Base-by-base conservation (phyloP, 495 filamentous ascomycete genomes). In the Neurospora sp. region DNA sequence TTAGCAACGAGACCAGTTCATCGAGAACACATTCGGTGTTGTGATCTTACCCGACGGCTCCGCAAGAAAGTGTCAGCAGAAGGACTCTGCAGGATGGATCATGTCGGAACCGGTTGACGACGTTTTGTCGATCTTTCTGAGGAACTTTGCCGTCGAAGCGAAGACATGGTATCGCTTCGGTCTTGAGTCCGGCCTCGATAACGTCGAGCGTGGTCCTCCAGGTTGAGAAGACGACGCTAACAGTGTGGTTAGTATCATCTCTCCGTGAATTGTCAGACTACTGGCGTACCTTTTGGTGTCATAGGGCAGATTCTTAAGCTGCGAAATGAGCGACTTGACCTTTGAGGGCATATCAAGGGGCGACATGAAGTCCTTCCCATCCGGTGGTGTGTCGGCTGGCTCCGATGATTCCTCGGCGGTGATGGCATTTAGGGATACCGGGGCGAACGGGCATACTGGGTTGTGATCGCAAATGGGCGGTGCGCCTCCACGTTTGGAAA, bases 81-180 rank as follows among this genome's bases (percentile, higher is more conserved):
- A 84, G 53, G 3, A 83, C 82, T 5, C 75, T 71, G 20, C 81
- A 71, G 1, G 45, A 48, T 2, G 78, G 72, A 40, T 84, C 82
- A 1, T 68, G 73, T 1, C 74, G 69, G 72, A 85, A 85, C 9
- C 18, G 72, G 3, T 81, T 73, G 31, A 85, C 69, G 38, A 82
- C 76, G 5, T 40, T 48, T n/a, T 83, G 77, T 35, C 84, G 73
- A 14, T 81, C 72, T 22, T 79, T 79, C 18, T 80, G 76, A 1
- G 79, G 77, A 10, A 84, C 78, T 59, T 77, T 83, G n/a, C 84
- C 84, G 72, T 87, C 85, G 69, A 85, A 82, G 2, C 84, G 80
- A 2, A 82, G 65, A 70, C 73, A 76, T 1, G 35, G 37, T 8
- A 86, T 79, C 4, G 68, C 22, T 7, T 78, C 76, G 22, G 81